Evolutionary conservation across 805 yeast species (phyloP).

Genomic region (Kodamaea kaohsiungensis): DNA sequence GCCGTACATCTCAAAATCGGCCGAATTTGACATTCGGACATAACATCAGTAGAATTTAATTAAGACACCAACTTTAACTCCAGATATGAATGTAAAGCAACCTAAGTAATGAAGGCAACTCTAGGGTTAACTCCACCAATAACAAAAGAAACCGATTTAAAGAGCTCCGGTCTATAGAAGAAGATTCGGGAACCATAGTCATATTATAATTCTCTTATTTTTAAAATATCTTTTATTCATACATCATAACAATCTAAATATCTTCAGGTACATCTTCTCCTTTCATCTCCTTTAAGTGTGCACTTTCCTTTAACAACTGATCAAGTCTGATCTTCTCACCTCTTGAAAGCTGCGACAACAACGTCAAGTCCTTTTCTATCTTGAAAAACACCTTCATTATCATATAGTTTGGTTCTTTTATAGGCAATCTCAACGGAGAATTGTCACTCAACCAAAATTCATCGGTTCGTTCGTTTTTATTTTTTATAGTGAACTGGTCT

Average conservation of each 20-base stretch:
- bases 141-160: no score
- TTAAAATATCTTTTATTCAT: neutral
- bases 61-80: no score
- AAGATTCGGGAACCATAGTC: no score
- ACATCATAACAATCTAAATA: neutral
- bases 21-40: no score
- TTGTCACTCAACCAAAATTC: slow-evolving; percentile 64
- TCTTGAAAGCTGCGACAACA: slow-evolving; percentile 6
- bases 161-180: no score
- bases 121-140: no score
- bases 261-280: neutral
- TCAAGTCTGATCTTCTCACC: slow-evolving; percentile 2
- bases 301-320: slow-evolving; percentile 3
- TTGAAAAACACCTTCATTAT: slow-evolving; percentile 33
- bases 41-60: no score
- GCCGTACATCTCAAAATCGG: no score
- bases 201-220: neutral
- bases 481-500: neutral
- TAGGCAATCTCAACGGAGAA: slow-evolving; percentile 71
- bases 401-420: slow-evolving; percentile 67
- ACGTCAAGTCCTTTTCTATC: slow-evolving; percentile 13
- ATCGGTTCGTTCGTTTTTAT: slow-evolving; percentile 7
- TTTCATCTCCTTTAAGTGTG: neutral
- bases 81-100: no score
- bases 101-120: no score